Conservation (phyloP, 169 alveolate species). For the Plasmodium vinckei region DNA sequence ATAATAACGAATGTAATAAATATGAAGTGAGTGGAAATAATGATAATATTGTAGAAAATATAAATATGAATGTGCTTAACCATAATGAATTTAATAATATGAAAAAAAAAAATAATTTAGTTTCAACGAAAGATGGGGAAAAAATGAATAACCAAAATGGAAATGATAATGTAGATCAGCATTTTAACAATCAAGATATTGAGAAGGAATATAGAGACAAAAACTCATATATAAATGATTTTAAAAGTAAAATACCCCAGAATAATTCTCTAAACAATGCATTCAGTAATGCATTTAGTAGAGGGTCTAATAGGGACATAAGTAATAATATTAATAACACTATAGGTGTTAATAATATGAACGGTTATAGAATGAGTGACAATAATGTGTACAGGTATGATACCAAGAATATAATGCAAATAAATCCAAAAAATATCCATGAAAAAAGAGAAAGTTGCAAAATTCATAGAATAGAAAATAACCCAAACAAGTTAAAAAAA, state of each 20-base stretch:
- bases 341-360: not conserved
- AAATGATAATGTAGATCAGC: not conserved
- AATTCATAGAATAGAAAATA: conserved; percentile 15
- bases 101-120: conserved; percentile 15
- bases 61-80: conserved; percentile 1
- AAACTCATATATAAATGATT: not conserved
- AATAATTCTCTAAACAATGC: not conserved
- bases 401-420: not conserved
- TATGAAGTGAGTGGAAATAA: conserved; percentile 11
- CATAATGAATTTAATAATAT: conserved; percentile 17
- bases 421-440: not conserved
- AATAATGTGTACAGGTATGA: conserved; percentile 31
- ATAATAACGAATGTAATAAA: conserved; percentile 3
- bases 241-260: not conserved
- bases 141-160: conserved; percentile 22
- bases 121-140: not conserved
- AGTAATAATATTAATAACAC: conserved; percentile 1
- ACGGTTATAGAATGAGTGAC: not conserved
- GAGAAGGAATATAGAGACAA: conserved; percentile 10
- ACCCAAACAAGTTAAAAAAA: conserved; percentile 42
- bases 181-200: conserved; percentile 4
- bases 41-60: conserved; percentile 5
- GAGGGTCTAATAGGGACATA: not conserved
- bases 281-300: not conserved
- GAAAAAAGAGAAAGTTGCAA: conserved; percentile 19